A percentile compares a stretch with the other conserved stretches of the same genome.
Conservation (phyloP, 1,139 yeast species). For the Nakaseomyces kungkrabaensis region DNA sequence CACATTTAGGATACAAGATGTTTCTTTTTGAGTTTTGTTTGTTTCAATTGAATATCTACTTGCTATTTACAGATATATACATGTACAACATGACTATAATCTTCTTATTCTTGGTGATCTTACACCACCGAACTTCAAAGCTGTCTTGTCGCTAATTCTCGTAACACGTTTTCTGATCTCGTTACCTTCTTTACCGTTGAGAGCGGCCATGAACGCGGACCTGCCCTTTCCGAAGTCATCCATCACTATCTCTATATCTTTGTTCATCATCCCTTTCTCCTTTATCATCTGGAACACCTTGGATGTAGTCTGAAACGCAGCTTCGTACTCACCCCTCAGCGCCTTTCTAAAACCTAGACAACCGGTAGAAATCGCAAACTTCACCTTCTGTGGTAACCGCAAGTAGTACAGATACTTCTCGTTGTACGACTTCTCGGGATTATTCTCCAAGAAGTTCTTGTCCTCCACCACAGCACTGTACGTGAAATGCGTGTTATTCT, state of each 20-base stretch:
- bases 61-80: no score
- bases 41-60: no score
- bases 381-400: conserved; percentile 69
- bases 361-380: conserved; percentile 60
- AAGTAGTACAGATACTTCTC: conserved; percentile 71
- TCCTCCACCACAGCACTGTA: conserved; percentile 66
- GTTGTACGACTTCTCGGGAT: conserved; percentile 51
- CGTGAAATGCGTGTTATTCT: conserved; percentile 76
- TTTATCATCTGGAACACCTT: conserved; percentile 64
- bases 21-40: no score
- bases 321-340: conserved; percentile 86
- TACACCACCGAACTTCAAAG: conserved; percentile 85
- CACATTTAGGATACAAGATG: no score
- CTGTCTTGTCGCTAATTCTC: conserved; percentile 68
- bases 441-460: conserved; percentile 45
- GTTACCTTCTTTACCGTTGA: conserved; percentile 83
- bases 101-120: conserved; percentile 80
- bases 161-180: conserved; percentile 52
- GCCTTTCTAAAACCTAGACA: conserved; percentile 67
- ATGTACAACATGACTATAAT: conserved; percentile 33
- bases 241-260: conserved; percentile 61
- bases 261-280: conserved; percentile 45
- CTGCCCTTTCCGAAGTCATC: conserved; percentile 85
- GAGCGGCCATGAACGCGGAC: conserved; percentile 73
- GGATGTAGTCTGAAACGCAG: conserved; percentile 79